Conservation (phyloP, 768 basidiomycete genomes). For the Hebeloma cylindrosporum region DNA sequence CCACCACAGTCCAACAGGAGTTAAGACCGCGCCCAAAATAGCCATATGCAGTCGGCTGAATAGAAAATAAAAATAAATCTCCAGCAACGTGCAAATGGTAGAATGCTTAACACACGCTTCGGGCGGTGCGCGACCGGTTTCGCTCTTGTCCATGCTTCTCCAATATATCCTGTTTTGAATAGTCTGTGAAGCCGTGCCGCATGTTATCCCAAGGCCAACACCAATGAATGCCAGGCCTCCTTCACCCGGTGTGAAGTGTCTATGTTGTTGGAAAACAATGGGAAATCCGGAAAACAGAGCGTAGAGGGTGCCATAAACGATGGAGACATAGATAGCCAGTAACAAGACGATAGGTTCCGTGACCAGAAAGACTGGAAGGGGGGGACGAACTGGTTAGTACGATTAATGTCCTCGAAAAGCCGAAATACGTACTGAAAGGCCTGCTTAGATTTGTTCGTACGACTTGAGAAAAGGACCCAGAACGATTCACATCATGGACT, state of each 20-base stretch:
- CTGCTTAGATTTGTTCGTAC: slow-evolving; percentile 51
- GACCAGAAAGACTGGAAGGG: slow-evolving; percentile 49
- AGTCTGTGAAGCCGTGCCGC: slow-evolving; percentile 52
- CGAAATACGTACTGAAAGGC: slow-evolving; percentile 50
- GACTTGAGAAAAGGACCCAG: slow-evolving; percentile 41
- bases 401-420: slow-evolving; percentile 2
- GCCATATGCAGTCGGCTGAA: slow-evolving; percentile 58
- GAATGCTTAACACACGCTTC: slow-evolving; percentile 47
- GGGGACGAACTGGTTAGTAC: slow-evolving; percentile 1
- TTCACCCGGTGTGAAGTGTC: slow-evolving; percentile 51
- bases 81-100: neutral
- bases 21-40: slow-evolving; percentile 49
- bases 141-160: slow-evolving; percentile 46
- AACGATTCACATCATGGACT: slow-evolving; percentile 45
- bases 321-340: slow-evolving; percentile 56
- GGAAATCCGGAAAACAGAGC: slow-evolving; percentile 65
- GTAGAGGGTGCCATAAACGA: slow-evolving; percentile 64
- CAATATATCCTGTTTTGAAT: slow-evolving; percentile 56
- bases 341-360: slow-evolving; percentile 65
- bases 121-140: slow-evolving; percentile 52
- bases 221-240: slow-evolving; percentile 65
- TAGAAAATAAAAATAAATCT: slow-evolving; percentile 3
- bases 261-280: slow-evolving; percentile 55
- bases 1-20: slow-evolving; percentile 64
- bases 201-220: slow-evolving; percentile 55